These are phyloP conservation scores for Ilyonectria destructans DNA, from an alignment of 2,329 filamentous ascomycete species.

Conservation along the genomic window DNA sequence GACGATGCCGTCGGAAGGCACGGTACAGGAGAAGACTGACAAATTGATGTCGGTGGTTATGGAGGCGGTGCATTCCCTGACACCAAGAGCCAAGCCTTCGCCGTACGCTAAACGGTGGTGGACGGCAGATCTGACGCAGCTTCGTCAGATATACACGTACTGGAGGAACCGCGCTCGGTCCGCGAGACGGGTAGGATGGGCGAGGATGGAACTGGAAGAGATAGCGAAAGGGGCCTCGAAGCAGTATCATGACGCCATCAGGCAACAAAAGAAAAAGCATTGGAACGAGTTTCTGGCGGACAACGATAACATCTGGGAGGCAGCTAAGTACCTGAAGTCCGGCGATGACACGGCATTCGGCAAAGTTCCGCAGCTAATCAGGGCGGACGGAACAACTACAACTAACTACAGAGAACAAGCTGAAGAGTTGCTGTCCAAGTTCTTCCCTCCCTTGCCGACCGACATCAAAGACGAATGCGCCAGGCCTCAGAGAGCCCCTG, in stretches of 20 bases:
- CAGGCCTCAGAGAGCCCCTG: too few relatives aligned
- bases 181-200: slow-evolving; percentile 31
- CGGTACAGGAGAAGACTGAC: slow-evolving; percentile 24
- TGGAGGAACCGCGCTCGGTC: slow-evolving; percentile 49
- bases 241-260: slow-evolving; percentile 48
- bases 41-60: too few relatives aligned
- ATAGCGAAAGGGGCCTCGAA: slow-evolving; percentile 42
- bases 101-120: slow-evolving; percentile 49
- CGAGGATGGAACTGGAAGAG: slow-evolving; percentile 35
- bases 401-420: slow-evolving; percentile 14
- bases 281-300: slow-evolving; percentile 50
- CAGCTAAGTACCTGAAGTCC: slow-evolving; percentile 48
- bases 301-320: slow-evolving; percentile 50
- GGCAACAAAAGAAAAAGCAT: slow-evolving; percentile 40
- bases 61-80: too few relatives aligned
- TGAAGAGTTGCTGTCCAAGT: too few relatives aligned
- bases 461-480: too few relatives aligned
- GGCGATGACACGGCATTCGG: slow-evolving; percentile 42
- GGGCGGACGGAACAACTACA: slow-evolving; percentile 38
- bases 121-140: slow-evolving; percentile 49
- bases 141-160: slow-evolving; percentile 48
- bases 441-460: too few relatives aligned
- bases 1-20: slow-evolving; percentile 16
- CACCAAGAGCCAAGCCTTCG: too few relatives aligned
- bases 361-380: slow-evolving; percentile 43